These are phyloP conservation scores for Candida suzukii DNA, from an alignment of 805 yeast species.

Conservation along the genomic window DNA sequence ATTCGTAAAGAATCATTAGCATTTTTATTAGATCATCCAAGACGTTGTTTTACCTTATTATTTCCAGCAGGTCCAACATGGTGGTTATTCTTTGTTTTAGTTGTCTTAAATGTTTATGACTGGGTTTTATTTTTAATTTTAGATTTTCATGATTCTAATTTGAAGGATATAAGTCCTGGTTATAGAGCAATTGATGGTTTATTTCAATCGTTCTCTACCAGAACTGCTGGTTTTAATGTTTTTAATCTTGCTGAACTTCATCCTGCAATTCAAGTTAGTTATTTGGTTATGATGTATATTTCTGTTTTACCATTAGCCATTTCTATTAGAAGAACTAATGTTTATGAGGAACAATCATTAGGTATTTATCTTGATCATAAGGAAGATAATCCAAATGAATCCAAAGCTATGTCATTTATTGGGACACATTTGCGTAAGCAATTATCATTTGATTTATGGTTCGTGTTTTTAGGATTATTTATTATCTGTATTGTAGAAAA, in stretches of 20 bases:
- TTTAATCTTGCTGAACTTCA: constrained; percentile 65
- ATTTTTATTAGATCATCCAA: constrained; percentile 88
- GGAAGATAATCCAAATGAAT: constrained; percentile 29
- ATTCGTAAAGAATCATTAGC: constrained; percentile 68
- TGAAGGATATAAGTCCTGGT: constrained; percentile 55
- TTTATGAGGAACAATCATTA: constrained; percentile 92
- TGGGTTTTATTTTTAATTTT: constrained; percentile 72
- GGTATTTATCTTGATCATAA: constrained; percentile 58
- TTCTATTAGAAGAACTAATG: constrained; percentile 93
- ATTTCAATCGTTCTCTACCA: constrained; percentile 84
- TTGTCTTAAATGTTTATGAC: constrained; percentile 69
- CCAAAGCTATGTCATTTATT: constrained; percentile 53
- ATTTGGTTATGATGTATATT: constrained; percentile 96
- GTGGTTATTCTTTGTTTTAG: constrained; percentile 80
- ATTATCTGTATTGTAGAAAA: constrained; percentile 86
- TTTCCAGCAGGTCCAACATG: constrained; percentile 93
- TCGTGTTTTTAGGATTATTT: constrained; percentile 76
- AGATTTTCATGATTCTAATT: constrained; percentile 50
- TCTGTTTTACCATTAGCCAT: constrained; percentile 95
- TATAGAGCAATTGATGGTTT: constrained; percentile 74
- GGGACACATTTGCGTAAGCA: constrained; percentile 88
- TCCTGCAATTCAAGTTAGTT: constrained; percentile 90
- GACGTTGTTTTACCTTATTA: constrained; percentile 89
- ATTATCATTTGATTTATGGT: constrained; percentile 93
- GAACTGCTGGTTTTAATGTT: constrained; percentile 89